Base-by-base conservation (phyloP, 2,329 filamentous ascomycete species). In the Verticillium longisporum region DNA sequence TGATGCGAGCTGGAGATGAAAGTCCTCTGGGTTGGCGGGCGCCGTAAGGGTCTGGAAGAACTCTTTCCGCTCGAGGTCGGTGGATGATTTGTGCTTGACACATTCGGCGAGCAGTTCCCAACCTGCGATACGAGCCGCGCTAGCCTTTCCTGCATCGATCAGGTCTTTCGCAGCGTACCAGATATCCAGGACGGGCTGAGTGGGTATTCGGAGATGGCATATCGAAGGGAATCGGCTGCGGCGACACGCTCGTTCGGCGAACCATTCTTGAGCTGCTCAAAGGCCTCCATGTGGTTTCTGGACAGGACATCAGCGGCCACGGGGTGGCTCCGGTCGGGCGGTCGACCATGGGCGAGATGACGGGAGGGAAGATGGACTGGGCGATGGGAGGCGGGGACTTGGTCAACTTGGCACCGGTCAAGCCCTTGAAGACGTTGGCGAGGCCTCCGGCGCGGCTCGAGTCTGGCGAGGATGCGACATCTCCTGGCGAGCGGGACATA, bases 121-220 rank as follows among this genome's bases (percentile, higher is more conserved):
- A 18, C 86, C 88, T n/a, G 83, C 82, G 57, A 75, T 74, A 32
- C 88, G 81, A 65, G 81, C 80, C 33, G 79, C 72, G 4, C 70
- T 70, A n/a, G 84, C 72, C 60, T 88, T 87, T 26, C 75, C 71
- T 6, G 81, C 73, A 33, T 87, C 79, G 62, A 89, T 85, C 62
- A 90, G 75, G 67, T 89, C 86, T 69, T 86, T 87, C 55, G 80
- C 85, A 14, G 85, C 84, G 64, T 85, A 82, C 85, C 87, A 90
- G 61, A 90, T 86, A 55, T 85, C 82, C 57, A 84, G 75, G 13
- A 86, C 80, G 83, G 80, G 61, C 81, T 82, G 33, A 88, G 73
- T 5, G 85, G 83, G 67, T 84, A 85, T 64, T 87, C 84, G 36
- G 80, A 73, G 37, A 88, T 78, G 61, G 82, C 78, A 66, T 79